Percentiles rank a stretch among this genome's conserved stretches.
phyloP scores from a whole-genome alignment of 176 grass and related monocot species.

The Panicum miliaceum region DNA sequence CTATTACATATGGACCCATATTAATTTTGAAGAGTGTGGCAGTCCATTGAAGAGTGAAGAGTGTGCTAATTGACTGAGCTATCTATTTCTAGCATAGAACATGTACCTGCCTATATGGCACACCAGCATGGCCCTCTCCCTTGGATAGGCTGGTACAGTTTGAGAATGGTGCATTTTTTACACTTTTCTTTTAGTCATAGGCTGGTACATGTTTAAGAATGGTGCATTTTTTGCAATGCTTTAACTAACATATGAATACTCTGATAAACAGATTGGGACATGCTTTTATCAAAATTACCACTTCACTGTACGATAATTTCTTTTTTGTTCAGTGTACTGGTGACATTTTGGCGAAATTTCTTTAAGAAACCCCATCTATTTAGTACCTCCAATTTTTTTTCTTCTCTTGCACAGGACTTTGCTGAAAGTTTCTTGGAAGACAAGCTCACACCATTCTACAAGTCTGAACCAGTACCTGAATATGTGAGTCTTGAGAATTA shows the following conservation, averaged over 20 bases:
- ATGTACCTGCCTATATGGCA: background rate
- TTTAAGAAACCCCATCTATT: conserved; percentile 19
- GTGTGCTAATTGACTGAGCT: too few species aligned
- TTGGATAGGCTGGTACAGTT: too few species aligned
- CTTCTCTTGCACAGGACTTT: conserved; percentile 53
- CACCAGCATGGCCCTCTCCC: too few species aligned
- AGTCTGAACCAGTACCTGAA: conserved; percentile 86
- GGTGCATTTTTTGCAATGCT: background rate
- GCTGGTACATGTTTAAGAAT: too few species aligned
- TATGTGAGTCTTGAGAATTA: conserved; percentile 56
- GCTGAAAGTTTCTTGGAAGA: conserved; percentile 80
- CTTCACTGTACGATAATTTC: background rate
- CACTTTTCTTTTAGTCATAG: background rate
- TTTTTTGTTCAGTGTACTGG: background rate
- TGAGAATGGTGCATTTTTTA: background rate
- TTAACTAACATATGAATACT: background rate
- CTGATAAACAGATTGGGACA: background rate
- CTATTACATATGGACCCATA: background rate
- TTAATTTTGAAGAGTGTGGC: background rate
- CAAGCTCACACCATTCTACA: conserved; percentile 83
- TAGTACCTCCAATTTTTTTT: background rate
- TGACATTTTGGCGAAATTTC: background rate
- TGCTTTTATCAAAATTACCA: background rate
- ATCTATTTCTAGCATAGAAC: background rate
- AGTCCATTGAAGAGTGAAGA: too few species aligned